Conservation (phyloP, 139 green algal species). For the Auxenochlorella pyrenoidosa region DNA sequence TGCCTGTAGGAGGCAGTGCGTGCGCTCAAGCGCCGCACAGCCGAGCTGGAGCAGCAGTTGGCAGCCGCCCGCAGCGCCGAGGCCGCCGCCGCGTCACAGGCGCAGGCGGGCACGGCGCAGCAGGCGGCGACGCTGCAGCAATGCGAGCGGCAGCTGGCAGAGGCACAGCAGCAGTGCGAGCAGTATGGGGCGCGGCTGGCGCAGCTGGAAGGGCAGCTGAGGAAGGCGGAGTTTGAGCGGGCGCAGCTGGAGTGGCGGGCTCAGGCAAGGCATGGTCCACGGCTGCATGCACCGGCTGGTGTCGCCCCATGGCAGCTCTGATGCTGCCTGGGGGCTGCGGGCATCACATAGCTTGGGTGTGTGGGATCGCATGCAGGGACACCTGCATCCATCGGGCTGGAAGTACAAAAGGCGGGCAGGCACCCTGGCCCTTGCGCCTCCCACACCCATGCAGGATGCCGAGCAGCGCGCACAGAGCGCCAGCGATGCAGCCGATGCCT, state of each 20-base stretch:
- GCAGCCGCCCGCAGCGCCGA: not conserved
- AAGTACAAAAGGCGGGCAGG: not conserved
- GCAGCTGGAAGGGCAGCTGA: slow-evolving; percentile 15
- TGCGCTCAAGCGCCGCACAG: slow-evolving; percentile 14
- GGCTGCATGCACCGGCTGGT: too few species aligned
- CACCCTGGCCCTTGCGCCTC: not conserved
- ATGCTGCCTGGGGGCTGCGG: not conserved
- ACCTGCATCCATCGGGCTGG: too few species aligned
- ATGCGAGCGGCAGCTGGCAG: not conserved
- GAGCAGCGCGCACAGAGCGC: not conserved
- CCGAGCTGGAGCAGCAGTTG: slow-evolving; percentile 32
- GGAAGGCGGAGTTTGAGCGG: not conserved
- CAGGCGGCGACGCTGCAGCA: not conserved
- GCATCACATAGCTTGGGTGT: too few species aligned
- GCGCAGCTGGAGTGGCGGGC: slow-evolving; percentile 28
- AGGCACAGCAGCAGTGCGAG: slow-evolving; percentile 8
- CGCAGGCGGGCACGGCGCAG: not conserved
- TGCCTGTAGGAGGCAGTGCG: slow-evolving; percentile 24
- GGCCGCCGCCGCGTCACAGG: not conserved
- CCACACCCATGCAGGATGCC: not conserved
- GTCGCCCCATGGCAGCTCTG: not conserved
- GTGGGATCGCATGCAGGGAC: too few species aligned
- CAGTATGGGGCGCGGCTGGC: not conserved
- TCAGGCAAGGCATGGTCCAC: not conserved
- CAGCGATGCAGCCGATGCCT: not conserved